Percentiles rank a stretch among this genome's conserved stretches.
These are phyloP conservation scores for Nannochloris sp. DNA, from an alignment of 139 green algal genomes.

Conservation along the genomic window DNA sequence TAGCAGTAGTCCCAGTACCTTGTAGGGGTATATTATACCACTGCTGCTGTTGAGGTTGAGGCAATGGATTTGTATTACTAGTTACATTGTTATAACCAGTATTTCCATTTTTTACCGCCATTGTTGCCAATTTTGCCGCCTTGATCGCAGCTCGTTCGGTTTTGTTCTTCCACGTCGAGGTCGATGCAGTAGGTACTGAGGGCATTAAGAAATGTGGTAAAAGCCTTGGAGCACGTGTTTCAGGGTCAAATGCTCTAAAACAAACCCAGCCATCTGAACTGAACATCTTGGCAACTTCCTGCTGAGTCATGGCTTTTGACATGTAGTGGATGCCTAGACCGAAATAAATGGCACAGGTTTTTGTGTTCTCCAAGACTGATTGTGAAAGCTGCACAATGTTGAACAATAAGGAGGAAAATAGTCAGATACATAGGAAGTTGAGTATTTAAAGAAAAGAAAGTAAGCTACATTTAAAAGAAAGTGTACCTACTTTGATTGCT, in stretches of 20 bases:
- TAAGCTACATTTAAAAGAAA: neutral
- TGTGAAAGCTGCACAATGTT: slow-evolving; percentile 27
- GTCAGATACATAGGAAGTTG: neutral
- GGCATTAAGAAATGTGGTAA: neutral
- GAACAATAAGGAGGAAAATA: neutral
- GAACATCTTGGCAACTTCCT: slow-evolving; percentile 44
- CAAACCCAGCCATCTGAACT: slow-evolving; percentile 26
- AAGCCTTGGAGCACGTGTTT: slow-evolving; percentile 19
- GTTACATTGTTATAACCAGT: neutral
- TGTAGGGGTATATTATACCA: neutral
- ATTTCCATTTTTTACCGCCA: neutral
- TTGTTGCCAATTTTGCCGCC: neutral
- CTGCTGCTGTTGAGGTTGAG: neutral
- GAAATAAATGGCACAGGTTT: slow-evolving; percentile 34
- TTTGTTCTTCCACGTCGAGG: neutral
- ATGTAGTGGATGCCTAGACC: slow-evolving; percentile 40
- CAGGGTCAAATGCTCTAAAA: slow-evolving; percentile 37
- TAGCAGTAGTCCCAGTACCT: too few species aligned
- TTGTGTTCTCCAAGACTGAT: slow-evolving; percentile 3
- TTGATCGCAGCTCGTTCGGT: neutral
- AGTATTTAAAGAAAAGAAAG: neutral
- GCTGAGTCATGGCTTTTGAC: slow-evolving; percentile 44
- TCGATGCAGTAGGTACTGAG: neutral
- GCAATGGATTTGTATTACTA: neutral
- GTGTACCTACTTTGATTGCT: slow-evolving; percentile 4